Percentiles rank a stretch among this genome's conserved stretches.
phyloP scores from a whole-genome alignment of 139 green algal genomes.

The Asterochloris erici region DNA sequence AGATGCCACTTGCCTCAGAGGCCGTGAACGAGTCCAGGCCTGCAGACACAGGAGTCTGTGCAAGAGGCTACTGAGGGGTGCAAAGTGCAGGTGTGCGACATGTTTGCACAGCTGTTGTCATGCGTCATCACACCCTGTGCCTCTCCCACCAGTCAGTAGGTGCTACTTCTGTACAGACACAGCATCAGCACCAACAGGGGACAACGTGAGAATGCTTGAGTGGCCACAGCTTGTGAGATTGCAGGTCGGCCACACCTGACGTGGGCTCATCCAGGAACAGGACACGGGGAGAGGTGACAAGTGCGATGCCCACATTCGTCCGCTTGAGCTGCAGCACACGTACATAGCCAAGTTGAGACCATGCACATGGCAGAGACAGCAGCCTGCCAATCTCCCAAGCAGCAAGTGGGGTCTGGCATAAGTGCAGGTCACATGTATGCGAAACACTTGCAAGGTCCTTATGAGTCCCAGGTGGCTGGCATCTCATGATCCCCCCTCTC shows the following conservation, averaged over 20 bases:
- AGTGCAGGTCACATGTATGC: too few relatives aligned
- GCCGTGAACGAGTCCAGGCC: conserved; percentile 71
- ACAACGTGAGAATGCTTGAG: too few relatives aligned
- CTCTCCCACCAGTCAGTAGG: too few relatives aligned
- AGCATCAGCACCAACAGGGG: not conserved
- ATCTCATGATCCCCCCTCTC: too few relatives aligned
- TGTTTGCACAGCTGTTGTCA: too few relatives aligned
- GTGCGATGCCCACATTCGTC: conserved; percentile 24
- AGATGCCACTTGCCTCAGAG: conserved; percentile 32
- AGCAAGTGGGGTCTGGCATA: too few relatives aligned
- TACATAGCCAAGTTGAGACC: not conserved
- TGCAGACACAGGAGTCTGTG: not conserved
- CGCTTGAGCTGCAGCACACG: conserved; percentile 10
- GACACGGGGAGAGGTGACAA: conserved; percentile 34
- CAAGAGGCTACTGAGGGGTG: too few relatives aligned
- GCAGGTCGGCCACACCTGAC: conserved; percentile 39
- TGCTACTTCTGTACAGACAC: too few relatives aligned
- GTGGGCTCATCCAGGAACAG: conserved; percentile 36
- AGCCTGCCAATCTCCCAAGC: not conserved
- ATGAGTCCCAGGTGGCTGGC: too few relatives aligned
- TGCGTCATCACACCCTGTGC: too few relatives aligned
- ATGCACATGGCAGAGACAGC: not conserved
- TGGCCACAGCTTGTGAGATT: conserved; percentile 50
- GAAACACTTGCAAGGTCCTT: too few relatives aligned
- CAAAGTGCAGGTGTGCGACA: too few relatives aligned